Conservation (phyloP, 441 rosid genomes). For the Euphorbia celastroides region DNA sequence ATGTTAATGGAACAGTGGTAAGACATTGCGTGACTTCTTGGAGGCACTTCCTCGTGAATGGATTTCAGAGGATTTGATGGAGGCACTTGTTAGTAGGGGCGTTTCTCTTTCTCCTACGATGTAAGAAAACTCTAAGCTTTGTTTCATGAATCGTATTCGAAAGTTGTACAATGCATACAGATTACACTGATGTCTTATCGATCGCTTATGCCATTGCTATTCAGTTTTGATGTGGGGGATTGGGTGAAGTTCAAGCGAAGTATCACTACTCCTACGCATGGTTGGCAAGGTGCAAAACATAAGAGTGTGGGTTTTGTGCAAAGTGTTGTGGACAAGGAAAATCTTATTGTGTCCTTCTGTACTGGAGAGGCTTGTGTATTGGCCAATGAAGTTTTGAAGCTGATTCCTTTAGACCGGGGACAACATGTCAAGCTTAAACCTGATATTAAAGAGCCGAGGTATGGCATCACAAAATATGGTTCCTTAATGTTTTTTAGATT, state of each 20-base stretch:
- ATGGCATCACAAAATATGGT: slow-evolving; percentile 20
- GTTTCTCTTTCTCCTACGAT: slow-evolving; percentile 85
- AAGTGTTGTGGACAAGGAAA: slow-evolving; percentile 66
- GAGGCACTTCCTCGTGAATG: slow-evolving; percentile 99
- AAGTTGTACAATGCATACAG: no score
- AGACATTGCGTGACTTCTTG: slow-evolving; percentile 85
- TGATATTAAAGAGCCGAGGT: slow-evolving; percentile 94
- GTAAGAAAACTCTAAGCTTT: slow-evolving; percentile 42
- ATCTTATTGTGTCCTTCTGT: slow-evolving; percentile 83
- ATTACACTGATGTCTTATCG: slow-evolving; percentile 1
- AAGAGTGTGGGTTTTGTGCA: slow-evolving; percentile 99
- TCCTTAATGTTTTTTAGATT: background rate
- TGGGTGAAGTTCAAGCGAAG: slow-evolving; percentile 97
- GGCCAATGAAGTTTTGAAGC: slow-evolving; percentile 80
- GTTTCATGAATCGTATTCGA: slow-evolving; percentile 14
- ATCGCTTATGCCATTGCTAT: slow-evolving; percentile 11
- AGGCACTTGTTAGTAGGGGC: slow-evolving; percentile 71
- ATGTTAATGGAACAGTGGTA: slow-evolving; percentile 62
- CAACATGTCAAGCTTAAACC: slow-evolving; percentile 87
- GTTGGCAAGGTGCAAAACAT: slow-evolving; percentile 96
- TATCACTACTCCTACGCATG: slow-evolving; percentile 65
- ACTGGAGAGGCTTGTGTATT: slow-evolving; percentile 83
- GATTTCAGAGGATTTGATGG: slow-evolving; percentile 98
- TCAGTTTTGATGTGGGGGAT: slow-evolving; percentile 90
- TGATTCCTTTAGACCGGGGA: slow-evolving; percentile 95